Evolutionary conservation across 2,329 filamentous ascomycete genomes (phyloP).

Genomic region (Alternaria sp.): DNA sequence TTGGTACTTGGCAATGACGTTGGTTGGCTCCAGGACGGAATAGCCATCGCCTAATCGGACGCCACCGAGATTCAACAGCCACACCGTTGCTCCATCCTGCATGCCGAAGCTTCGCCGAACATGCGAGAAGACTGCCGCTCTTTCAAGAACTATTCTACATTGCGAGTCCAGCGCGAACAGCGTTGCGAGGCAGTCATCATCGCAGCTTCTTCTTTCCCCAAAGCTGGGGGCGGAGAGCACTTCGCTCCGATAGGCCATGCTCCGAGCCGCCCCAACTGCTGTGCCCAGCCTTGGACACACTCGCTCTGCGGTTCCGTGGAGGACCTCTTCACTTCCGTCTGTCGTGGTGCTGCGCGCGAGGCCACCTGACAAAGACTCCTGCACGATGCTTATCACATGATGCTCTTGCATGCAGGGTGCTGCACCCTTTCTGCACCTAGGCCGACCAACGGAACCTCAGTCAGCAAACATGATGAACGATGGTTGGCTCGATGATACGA

Average conservation of each 20-base stretch:
- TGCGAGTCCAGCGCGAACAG: not conserved
- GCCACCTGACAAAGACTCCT: constrained; percentile 11
- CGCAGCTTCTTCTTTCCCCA: not conserved
- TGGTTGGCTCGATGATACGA: constrained; percentile 1
- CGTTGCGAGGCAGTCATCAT: not conserved
- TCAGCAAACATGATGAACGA: constrained; percentile 4
- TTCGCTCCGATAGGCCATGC: constrained; percentile 4
- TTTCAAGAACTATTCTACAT: not conserved
- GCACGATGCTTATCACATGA: constrained; percentile 19
- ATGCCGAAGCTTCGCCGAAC: constrained; percentile 3
- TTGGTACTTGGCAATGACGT: constrained; percentile 17
- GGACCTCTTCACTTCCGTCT: not conserved
- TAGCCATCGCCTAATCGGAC: not conserved
- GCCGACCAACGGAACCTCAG: constrained; percentile 5
- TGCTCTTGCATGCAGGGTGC: constrained; percentile 2
- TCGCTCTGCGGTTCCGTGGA: not conserved
- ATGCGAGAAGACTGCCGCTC: not conserved
- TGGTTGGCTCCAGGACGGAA: not conserved
- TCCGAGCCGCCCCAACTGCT: constrained; percentile 1
- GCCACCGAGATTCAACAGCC: constrained; percentile 3
- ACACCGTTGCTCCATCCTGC: not conserved
- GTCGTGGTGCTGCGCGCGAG: not conserved
- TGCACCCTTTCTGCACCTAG: constrained; percentile 9
- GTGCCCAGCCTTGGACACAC: not conserved
- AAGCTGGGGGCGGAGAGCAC: not conserved